A percentile compares a stretch with the other conserved stretches of the same genome.
Conservation (phyloP, 257 asterid genomes). For the Solanum megistacrolobum region DNA sequence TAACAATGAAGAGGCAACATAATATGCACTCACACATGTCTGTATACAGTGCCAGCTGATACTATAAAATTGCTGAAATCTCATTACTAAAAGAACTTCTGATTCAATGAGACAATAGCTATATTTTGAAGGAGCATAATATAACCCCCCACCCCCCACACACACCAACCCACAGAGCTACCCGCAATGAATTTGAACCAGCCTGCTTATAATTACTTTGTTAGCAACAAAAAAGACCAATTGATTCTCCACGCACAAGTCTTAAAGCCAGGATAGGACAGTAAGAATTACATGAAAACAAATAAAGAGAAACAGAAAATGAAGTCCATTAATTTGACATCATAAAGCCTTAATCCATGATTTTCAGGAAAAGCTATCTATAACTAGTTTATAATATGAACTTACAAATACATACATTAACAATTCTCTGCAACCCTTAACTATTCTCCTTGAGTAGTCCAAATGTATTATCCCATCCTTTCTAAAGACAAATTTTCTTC, state of each 20-base stretch:
- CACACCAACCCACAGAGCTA: background rate
- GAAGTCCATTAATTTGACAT: background rate
- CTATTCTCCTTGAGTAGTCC: background rate
- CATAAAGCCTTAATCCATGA: too few species aligned
- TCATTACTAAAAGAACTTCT: background rate
- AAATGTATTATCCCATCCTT: background rate
- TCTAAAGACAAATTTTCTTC: background rate
- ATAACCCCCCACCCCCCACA: background rate
- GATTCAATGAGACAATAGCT: background rate
- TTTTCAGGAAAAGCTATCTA: background rate
- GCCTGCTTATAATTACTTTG: background rate
- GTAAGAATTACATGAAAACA: background rate
- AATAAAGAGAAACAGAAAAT: too few species aligned
- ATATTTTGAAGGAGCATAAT: background rate
- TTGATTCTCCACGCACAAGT: background rate
- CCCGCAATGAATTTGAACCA: background rate
- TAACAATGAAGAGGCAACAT: background rate
- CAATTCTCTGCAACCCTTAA: background rate
- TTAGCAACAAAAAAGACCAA: background rate
- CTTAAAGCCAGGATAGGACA: background rate
- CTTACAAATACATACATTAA: background rate
- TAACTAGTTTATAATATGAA: background rate
- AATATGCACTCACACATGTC: background rate
- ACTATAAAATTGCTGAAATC: background rate
- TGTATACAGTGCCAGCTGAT: background rate